phyloP scores from a whole-genome alignment of 2,329 filamentous ascomycete genomes.

The Penicillium concentricum region DNA sequence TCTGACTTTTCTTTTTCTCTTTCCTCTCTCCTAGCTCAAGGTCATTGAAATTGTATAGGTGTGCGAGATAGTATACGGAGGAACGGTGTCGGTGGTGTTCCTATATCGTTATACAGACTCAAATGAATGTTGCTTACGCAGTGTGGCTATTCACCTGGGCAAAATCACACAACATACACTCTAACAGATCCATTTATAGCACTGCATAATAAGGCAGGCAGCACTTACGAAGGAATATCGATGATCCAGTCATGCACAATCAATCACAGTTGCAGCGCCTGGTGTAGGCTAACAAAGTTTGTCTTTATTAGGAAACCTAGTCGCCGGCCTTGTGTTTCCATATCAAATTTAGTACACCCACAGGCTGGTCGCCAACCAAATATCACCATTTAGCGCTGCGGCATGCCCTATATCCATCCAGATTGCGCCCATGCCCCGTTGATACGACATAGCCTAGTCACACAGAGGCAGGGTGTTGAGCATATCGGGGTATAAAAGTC shows the following conservation, averaged over 20 bases:
- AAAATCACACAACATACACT: background rate
- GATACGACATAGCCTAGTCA: background rate
- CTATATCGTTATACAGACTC: background rate
- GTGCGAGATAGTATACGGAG: no score
- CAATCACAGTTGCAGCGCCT: conserved; percentile 1
- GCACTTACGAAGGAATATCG: background rate
- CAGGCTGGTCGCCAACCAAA: background rate
- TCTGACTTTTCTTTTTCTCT: no score
- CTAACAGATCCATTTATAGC: background rate
- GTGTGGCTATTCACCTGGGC: no score
- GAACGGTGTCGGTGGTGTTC: no score
- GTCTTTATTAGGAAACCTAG: background rate
- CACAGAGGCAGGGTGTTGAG: background rate
- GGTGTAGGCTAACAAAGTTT: background rate
- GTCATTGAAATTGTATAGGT: no score
- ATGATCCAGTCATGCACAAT: conserved; percentile 1
- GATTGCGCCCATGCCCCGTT: background rate
- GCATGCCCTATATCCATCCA: background rate
- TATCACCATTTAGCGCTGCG: conserved; percentile 1
- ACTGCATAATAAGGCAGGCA: background rate
- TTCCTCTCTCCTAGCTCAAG: no score
- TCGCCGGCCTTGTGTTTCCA: background rate
- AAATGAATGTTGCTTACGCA: background rate
- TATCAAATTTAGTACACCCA: background rate
- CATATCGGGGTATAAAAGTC: conserved; percentile 1